phyloP scores from a whole-genome alignment of 108 stramenopile species.

The Pseudonitzschia pungens region DNA sequence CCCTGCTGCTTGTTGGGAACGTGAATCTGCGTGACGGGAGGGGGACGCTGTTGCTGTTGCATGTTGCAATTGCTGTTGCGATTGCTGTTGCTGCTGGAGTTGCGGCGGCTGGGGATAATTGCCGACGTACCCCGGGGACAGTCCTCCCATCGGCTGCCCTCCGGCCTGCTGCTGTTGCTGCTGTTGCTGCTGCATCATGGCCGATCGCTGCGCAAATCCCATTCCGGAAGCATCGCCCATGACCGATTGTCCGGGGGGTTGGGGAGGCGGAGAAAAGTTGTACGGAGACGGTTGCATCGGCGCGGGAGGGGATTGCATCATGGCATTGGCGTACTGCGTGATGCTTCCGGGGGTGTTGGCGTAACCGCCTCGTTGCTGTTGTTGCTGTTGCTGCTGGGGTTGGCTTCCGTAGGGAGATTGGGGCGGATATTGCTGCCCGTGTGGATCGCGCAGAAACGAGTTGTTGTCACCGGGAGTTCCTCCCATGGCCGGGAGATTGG shows the following conservation, averaged over 20 bases:
- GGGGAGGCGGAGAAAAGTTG: constrained; percentile 24
- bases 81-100: constrained; percentile 2
- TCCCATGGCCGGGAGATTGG: constrained; percentile 12
- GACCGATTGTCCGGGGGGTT: not conserved
- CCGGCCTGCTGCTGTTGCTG: constrained; percentile 1
- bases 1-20: constrained; percentile 3
- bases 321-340: constrained; percentile 31
- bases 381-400: constrained; percentile 14
- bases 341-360: constrained; percentile 29
- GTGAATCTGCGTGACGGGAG: constrained; percentile 13
- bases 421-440: not conserved
- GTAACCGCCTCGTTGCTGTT: constrained; percentile 16
- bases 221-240: not conserved
- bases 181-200: constrained; percentile 35
- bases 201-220: constrained; percentile 39
- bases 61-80: constrained; percentile 18
- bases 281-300: constrained; percentile 22
- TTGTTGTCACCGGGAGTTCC: constrained; percentile 17
- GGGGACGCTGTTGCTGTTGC: not conserved
- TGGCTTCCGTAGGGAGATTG: not conserved
- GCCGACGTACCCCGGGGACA: not conserved
- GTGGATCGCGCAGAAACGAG: not conserved
- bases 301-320: constrained; percentile 16
- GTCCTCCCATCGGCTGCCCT: not conserved
- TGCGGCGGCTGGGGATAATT: not conserved